A percentile compares a stretch with the other conserved stretches of the same genome.
Evolutionary conservation across 331 rosid species (phyloP).

Genomic region (Malus hybrid): DNA sequence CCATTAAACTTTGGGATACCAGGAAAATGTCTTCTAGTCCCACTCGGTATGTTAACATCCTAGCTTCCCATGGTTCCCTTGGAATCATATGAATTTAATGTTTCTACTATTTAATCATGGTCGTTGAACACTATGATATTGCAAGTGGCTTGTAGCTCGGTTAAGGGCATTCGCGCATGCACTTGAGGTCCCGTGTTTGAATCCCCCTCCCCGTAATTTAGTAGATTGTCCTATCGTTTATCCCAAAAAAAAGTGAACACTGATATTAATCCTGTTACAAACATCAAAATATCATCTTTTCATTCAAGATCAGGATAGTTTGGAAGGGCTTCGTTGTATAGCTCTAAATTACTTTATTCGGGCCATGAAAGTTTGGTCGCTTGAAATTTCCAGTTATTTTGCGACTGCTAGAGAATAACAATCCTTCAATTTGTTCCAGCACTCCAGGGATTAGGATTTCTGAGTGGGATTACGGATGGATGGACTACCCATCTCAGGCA

Average conservation of each 20-base stretch:
- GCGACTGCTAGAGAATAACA: not conserved
- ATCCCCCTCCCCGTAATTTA: too few relatives aligned
- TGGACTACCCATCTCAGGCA: constrained; percentile 74
- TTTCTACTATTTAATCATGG: not conserved
- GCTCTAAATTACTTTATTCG: not conserved
- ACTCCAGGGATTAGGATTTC: constrained; percentile 34
- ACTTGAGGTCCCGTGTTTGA: too few relatives aligned
- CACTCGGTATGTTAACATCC: constrained; percentile 32
- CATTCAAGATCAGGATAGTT: not conserved
- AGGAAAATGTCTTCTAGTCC: constrained; percentile 65
- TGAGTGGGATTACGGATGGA: constrained; percentile 96
- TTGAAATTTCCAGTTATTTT: not conserved
- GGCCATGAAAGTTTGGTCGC: not conserved
- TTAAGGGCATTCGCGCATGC: too few relatives aligned
- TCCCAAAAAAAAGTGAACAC: not conserved
- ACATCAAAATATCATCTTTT: not conserved
- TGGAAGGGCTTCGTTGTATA: not conserved
- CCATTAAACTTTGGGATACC: constrained; percentile 92
- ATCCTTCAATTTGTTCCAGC: constrained; percentile 19
- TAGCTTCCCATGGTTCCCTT: not conserved
- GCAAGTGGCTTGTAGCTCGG: too few relatives aligned
- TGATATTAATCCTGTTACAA: not conserved
- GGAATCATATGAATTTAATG: not conserved
- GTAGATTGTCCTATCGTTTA: too few relatives aligned
- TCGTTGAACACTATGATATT: not conserved